Base-by-base conservation (phyloP, 148 eudicot species). In the Fagopyrum esculentum region DNA sequence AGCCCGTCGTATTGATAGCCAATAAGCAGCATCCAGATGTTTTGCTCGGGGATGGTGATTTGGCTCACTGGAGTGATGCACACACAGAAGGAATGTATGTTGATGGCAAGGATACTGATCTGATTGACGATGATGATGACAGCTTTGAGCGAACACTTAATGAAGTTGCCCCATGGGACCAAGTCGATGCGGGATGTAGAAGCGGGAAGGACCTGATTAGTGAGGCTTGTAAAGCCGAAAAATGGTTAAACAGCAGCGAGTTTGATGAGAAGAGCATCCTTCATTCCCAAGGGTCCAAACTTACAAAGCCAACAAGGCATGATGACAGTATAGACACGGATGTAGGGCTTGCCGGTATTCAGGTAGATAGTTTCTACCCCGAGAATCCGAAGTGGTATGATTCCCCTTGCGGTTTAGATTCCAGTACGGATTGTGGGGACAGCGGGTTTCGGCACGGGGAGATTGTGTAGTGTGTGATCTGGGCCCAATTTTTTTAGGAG, bases 301-400 rank as follows among this genome's bases (percentile, higher is more conserved):
- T 88, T 76, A 89, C 84, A 72, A 94, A 90, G 83, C 86, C 86
- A 63, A 45, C 86, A 78, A 84, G 91, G 79, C 84, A 90, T 83
- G 91, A 85, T 73, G 93, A 87, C 64, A 71, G 79, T 76, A 79
- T 89, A 81, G 96, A 88, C 45, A 73, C 88, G 6, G 98, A 91
- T 84, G 94, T 82, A 66, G 88, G 90, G 83, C 96, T 94, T 79
- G 91, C 77, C 73, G 88, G 86, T 79, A 78, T 91, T 73, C 95
- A 89, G 71, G 98, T 90, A 72, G 92, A 94, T 68, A 88, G 90
- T 82, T 94, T 94, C 80, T 91, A 94, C 71, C 93, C 91, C 0
- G 97, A 94, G 74, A 89, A 94, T 84, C 83, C 95, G 6, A 94
- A 94, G 80, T 94, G 96, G 98, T 91, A 82, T 76, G 98, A 94